A percentile compares a stretch with the other conserved stretches of the same genome.
Conservation (phyloP, 441 rosid species). For the Pelargonium australe region DNA sequence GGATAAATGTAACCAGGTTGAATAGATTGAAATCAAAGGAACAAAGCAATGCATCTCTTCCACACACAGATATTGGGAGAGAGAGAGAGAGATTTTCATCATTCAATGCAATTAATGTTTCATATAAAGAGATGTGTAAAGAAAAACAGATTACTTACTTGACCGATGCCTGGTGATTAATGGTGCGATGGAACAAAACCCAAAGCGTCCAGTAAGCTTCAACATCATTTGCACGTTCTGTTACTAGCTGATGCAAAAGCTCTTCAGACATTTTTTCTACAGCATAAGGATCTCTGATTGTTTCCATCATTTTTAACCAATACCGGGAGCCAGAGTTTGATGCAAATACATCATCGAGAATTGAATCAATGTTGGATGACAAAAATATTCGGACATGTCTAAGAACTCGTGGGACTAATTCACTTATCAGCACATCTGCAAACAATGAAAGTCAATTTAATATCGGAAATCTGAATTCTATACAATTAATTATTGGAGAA, state of each 20-base stretch:
- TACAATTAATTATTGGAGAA: background rate
- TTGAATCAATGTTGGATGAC: slow-evolving; percentile 35
- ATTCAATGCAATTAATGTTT: background rate
- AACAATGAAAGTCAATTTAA: slow-evolving; percentile 19
- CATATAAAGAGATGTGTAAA: slow-evolving; percentile 8
- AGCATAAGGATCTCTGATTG: slow-evolving; percentile 62
- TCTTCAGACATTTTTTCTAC: slow-evolving; percentile 78
- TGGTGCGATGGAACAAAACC: slow-evolving; percentile 50
- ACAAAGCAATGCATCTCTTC: background rate
- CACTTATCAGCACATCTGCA: slow-evolving; percentile 76
- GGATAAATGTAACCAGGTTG: background rate
- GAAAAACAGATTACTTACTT: slow-evolving; percentile 42
- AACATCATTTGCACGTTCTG: slow-evolving; percentile 47
- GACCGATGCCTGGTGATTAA: slow-evolving; percentile 45
- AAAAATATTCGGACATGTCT: slow-evolving; percentile 47
- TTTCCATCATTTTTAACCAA: slow-evolving; percentile 68
- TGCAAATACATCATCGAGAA: slow-evolving; percentile 35
- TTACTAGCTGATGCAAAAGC: slow-evolving; percentile 65
- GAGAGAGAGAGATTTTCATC: slow-evolving; percentile 6
- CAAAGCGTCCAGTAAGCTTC: slow-evolving; percentile 90
- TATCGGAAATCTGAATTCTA: background rate
- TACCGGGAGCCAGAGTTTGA: slow-evolving; percentile 40
- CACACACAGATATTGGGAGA: background rate
- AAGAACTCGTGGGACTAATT: slow-evolving; percentile 55
- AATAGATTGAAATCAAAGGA: background rate